phyloP scores from a whole-genome alignment of 2,329 filamentous ascomycete genomes.

The Blumeriella jaapii region DNA sequence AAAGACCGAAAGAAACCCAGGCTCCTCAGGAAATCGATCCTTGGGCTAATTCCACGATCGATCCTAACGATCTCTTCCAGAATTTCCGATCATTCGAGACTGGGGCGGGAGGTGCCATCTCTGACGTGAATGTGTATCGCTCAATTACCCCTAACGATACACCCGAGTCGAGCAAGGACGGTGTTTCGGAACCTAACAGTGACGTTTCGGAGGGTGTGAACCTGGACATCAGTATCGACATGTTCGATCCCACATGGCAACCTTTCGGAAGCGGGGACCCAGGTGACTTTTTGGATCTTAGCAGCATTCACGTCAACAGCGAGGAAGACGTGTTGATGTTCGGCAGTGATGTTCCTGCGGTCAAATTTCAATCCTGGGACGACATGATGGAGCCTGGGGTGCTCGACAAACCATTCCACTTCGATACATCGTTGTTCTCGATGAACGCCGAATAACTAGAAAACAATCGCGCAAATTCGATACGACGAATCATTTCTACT shows the following conservation, averaged over 20 bases:
- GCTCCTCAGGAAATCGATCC: conserved; percentile 19
- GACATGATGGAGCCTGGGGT: conserved; percentile 34
- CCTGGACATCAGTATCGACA: conserved; percentile 40
- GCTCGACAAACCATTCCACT: conserved; percentile 41
- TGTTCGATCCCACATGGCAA: conserved; percentile 32
- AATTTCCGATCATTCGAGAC: conserved; percentile 32
- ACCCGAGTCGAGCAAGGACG: conserved; percentile 51
- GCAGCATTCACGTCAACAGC: conserved; percentile 26
- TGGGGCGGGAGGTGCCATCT: conserved; percentile 36
- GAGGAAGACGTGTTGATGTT: conserved; percentile 21
- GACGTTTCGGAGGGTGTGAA: conserved; percentile 45
- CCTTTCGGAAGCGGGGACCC: conserved; percentile 32
- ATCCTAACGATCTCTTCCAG: conserved; percentile 39
- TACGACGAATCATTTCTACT: too few relatives aligned
- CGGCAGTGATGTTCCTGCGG: conserved; percentile 17
- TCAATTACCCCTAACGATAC: conserved; percentile 51
- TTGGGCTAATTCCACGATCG: conserved; percentile 38
- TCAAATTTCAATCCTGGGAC: conserved; percentile 33
- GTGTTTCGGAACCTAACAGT: conserved; percentile 47
- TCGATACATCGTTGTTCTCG: conserved; percentile 37
- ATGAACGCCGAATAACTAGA: conserved; percentile 30
- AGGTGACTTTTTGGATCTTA: conserved; percentile 34
- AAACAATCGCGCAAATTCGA: too few relatives aligned
- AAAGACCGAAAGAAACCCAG: conserved; percentile 22
- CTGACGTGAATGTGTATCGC: conserved; percentile 42